These are phyloP conservation scores for Psidium guajava DNA, from an alignment of 345 rosid genomes.

Conservation along the genomic window DNA sequence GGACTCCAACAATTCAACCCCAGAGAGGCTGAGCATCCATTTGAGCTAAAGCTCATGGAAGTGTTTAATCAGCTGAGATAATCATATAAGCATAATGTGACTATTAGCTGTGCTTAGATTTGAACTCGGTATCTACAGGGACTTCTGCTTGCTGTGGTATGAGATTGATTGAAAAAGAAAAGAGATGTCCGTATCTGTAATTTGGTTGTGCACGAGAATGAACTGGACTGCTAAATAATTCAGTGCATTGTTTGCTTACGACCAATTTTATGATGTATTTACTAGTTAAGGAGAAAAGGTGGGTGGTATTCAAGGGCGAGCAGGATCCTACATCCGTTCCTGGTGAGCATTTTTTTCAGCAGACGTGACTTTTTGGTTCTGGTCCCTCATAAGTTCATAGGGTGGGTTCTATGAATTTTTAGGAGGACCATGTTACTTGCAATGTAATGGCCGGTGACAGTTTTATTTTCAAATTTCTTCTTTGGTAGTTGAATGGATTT, in stretches of 20 bases:
- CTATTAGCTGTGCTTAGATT: background rate
- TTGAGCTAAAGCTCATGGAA: background rate
- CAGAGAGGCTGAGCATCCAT: background rate
- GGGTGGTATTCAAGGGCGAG: constrained; percentile 79
- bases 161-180: background rate
- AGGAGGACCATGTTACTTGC: background rate
- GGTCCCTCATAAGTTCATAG: background rate
- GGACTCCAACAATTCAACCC: background rate
- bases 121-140: background rate
- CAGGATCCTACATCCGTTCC: constrained; percentile 82
- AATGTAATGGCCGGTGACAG: background rate
- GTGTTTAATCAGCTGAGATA: background rate
- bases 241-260: background rate
- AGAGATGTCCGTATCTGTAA: background rate
- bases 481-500: constrained; percentile 92
- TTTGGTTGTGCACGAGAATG: background rate
- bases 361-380: background rate
- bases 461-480: background rate
- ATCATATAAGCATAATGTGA: background rate
- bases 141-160: background rate
- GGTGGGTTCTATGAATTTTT: background rate
- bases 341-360: constrained; percentile 25
- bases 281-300: constrained; percentile 93
- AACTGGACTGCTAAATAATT: background rate
- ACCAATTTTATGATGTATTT: constrained; percentile 1